phyloP scores from a whole-genome alignment of 2,329 filamentous ascomycete genomes.

The Penicillium occitanis region DNA sequence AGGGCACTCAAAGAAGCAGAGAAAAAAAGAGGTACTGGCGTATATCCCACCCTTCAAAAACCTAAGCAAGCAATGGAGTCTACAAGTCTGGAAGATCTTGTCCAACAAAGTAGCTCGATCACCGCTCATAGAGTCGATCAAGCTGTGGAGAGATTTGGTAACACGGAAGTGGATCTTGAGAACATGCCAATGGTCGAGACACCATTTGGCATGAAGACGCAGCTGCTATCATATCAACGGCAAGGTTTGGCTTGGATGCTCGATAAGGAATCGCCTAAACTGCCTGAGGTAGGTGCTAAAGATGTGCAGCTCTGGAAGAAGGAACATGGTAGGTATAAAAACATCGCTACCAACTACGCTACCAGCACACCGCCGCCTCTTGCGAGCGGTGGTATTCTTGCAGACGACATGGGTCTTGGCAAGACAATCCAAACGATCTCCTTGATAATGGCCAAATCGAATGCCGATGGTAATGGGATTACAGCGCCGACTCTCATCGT shows the following conservation, averaged over 20 bases:
- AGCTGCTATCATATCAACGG: slow-evolving; percentile 74
- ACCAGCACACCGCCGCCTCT: slow-evolving; percentile 59
- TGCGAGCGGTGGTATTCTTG: slow-evolving; percentile 78
- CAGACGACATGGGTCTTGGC: slow-evolving; percentile 90
- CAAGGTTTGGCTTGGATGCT: slow-evolving; percentile 81
- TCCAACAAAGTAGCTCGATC: slow-evolving; percentile 65
- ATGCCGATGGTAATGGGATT: slow-evolving; percentile 45
- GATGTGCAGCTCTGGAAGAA: slow-evolving; percentile 77
- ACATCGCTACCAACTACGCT: slow-evolving; percentile 70
- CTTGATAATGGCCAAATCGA: slow-evolving; percentile 63
- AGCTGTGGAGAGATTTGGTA: slow-evolving; percentile 68
- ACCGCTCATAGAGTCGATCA: slow-evolving; percentile 65
- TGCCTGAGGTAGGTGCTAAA: slow-evolving; percentile 61
- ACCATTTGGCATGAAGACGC: slow-evolving; percentile 63
- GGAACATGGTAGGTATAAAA: slow-evolving; percentile 55
- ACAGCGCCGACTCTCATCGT: slow-evolving; percentile 72
- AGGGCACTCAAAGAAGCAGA: slow-evolving; percentile 47
- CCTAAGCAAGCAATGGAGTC: slow-evolving; percentile 29
- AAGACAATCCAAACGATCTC: slow-evolving; percentile 87
- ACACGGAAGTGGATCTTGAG: slow-evolving; percentile 67
- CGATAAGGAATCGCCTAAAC: slow-evolving; percentile 68
- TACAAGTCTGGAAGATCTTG: slow-evolving; percentile 61
- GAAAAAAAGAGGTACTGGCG: slow-evolving; percentile 25
- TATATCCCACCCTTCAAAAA: slow-evolving; percentile 40
- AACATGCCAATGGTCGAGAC: slow-evolving; percentile 71